phyloP scores from a whole-genome alignment of 1,139 yeast species.

The Kodamaea fungicola region DNA sequence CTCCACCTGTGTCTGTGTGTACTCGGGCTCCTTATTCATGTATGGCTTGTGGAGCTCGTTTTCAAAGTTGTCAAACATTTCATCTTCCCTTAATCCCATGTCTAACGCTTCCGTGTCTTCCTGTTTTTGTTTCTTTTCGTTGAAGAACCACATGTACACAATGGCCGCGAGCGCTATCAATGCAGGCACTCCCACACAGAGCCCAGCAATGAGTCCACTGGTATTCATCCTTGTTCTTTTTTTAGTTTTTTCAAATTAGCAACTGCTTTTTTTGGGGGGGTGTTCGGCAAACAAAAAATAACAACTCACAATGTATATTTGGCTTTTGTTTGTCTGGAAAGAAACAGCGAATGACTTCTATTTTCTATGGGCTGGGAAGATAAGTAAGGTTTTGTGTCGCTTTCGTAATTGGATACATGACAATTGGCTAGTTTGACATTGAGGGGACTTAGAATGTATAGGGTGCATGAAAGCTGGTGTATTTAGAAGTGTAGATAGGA shows the following conservation, averaged over 20 bases:
- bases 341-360: no score
- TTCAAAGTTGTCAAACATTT: constrained; percentile 35
- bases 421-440: no score
- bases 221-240: constrained; percentile 6
- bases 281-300: not conserved
- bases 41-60: constrained; percentile 33
- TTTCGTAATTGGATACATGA: no score
- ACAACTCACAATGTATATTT: not conserved
- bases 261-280: constrained; percentile 2
- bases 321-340: no score
- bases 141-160: constrained; percentile 26
- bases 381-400: no score
- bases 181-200: constrained; percentile 43
- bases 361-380: no score
- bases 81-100: constrained; percentile 36
- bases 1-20: not conserved
- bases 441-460: no score
- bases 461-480: no score
- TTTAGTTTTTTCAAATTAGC: no score
- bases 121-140: constrained; percentile 22
- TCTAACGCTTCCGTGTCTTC: constrained; percentile 37
- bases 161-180: constrained; percentile 23
- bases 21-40: constrained; percentile 5
- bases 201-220: constrained; percentile 33
- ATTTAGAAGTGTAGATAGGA: no score